Percentiles rank a stretch among this genome's conserved stretches.
Conservation (phyloP, 2,329 filamentous ascomycete species). For the Nothomitra cinnamomea region DNA sequence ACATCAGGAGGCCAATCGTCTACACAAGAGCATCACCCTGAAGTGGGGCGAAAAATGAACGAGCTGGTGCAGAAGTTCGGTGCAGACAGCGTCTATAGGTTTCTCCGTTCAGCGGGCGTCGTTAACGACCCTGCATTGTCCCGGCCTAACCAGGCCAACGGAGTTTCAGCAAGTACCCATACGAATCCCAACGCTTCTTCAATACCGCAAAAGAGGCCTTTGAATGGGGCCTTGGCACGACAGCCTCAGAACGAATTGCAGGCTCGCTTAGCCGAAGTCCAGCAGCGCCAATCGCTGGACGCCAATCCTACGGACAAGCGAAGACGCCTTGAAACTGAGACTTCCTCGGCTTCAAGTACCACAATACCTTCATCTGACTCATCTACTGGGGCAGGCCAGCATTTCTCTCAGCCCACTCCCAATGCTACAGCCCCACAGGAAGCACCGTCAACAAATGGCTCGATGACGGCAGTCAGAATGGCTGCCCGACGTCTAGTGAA, state of each 20-base stretch:
- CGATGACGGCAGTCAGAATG: too few relatives aligned
- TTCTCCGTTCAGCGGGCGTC: background rate
- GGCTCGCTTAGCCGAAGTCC: background rate
- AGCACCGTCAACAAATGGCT: too few relatives aligned
- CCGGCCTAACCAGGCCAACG: too few relatives aligned
- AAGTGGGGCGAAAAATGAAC: background rate
- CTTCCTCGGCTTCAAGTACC: background rate
- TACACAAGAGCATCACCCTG: background rate
- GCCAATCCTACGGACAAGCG: background rate
- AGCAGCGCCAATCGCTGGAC: background rate
- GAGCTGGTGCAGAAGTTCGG: background rate
- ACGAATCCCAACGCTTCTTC: background rate
- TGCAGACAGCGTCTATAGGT: background rate
- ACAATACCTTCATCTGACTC: background rate
- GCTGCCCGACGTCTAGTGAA: too few relatives aligned
- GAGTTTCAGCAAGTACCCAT: too few relatives aligned
- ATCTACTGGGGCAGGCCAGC: too few relatives aligned
- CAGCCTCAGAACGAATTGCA: background rate
- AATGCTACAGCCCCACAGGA: too few relatives aligned
- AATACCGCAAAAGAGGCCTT: background rate
- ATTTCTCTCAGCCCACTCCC: too few relatives aligned
- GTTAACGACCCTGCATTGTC: too few relatives aligned
- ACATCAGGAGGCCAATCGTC: background rate
- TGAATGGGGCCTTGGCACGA: background rate
- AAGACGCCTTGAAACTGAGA: background rate